phyloP scores from a whole-genome alignment of 306 rosid species.

The Prunus mira region DNA sequence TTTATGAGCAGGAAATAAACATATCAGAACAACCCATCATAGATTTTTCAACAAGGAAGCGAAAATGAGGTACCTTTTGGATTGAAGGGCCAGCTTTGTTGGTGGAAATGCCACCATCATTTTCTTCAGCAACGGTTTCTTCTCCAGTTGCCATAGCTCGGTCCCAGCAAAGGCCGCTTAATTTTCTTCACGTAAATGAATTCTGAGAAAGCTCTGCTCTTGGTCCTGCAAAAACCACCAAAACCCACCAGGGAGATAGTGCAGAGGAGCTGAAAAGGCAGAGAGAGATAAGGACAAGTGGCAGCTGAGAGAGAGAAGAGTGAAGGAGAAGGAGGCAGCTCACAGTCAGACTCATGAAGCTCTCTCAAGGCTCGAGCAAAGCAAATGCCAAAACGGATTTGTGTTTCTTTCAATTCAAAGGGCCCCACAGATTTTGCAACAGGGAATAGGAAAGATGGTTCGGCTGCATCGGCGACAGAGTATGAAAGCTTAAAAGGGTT shows the following conservation, averaged over 20 bases:
- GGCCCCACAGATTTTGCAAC: constrained; percentile 2
- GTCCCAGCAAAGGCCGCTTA: no score
- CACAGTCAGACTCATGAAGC: not conserved
- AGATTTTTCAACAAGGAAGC: not conserved
- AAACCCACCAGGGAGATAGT: not conserved
- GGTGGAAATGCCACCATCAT: constrained; percentile 18
- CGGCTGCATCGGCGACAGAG: not conserved
- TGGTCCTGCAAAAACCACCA: not conserved
- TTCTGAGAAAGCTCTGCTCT: not conserved
- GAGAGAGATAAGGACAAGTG: constrained; percentile 1
- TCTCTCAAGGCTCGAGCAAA: not conserved
- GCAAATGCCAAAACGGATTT: constrained; percentile 7
- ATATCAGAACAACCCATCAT: not conserved
- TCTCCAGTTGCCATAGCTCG: constrained; percentile 30
- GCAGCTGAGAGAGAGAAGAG: constrained; percentile 3
- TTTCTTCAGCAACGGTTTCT: constrained; percentile 17
- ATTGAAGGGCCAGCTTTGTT: constrained; percentile 18
- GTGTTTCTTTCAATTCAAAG: not conserved
- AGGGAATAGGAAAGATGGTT: not conserved
- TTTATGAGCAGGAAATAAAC: not conserved
- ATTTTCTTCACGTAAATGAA: no score
- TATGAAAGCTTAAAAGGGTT: not conserved
- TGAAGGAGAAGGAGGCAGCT: not conserved
- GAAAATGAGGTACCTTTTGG: constrained; percentile 27
- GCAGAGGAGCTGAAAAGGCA: not conserved